phyloP scores from a whole-genome alignment of 163 green algal species.

The Scenedesmus sp. region DNA sequence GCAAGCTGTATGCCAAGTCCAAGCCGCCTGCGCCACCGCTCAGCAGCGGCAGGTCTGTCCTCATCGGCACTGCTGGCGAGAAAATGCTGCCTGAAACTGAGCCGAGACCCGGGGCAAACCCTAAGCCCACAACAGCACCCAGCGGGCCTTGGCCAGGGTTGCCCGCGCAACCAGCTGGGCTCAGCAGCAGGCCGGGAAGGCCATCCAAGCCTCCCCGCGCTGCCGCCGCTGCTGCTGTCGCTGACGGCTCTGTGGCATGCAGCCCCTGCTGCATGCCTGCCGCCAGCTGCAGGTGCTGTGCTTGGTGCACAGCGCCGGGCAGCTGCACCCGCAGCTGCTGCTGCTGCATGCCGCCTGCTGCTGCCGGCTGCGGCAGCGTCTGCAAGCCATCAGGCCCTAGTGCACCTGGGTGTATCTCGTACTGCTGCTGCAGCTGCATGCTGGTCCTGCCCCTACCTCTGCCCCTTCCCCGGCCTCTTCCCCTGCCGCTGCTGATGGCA shows the following conservation, averaged over 20 bases:
- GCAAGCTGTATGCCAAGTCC: neutral
- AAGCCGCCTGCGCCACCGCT: neutral
- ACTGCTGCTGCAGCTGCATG: slow-evolving; percentile 13
- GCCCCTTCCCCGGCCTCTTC: neutral
- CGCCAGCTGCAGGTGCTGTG: neutral
- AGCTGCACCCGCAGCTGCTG: neutral
- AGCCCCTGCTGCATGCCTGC: slow-evolving; percentile 2
- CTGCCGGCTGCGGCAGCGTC: neutral
- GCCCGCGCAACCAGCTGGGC: neutral
- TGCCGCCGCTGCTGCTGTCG: neutral
- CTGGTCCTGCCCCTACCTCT: neutral
- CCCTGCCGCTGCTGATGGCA: neutral
- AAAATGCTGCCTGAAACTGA: neutral
- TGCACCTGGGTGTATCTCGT: neutral
- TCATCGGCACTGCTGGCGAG: neutral
- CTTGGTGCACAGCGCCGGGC: neutral
- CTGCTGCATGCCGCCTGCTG: neutral
- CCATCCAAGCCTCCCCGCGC: neutral
- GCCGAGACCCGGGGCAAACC: neutral
- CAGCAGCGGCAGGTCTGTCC: neutral
- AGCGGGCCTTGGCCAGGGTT: neutral
- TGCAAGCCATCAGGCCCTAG: neutral
- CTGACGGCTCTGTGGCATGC: neutral
- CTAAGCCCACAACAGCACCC: neutral
- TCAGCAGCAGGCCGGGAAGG: neutral